Conservation (phyloP, 352 stramenopile species). For the Pythium plurisporium region DNA sequence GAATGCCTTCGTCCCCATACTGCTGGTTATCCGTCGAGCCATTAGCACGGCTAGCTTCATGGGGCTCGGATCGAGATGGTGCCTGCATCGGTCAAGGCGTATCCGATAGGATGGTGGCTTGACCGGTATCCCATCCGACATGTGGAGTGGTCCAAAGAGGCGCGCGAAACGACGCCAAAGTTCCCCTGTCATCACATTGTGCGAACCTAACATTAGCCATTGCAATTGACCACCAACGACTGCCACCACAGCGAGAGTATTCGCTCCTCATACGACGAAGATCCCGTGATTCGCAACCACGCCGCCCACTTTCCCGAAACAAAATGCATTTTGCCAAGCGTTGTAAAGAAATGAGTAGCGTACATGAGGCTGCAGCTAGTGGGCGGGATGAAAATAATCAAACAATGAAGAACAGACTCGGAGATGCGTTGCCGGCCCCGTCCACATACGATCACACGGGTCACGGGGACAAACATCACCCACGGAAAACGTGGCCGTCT, state of each 20-base stretch:
- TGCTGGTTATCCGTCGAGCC: too few species aligned
- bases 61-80: background rate
- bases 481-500: background rate
- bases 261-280: too few species aligned
- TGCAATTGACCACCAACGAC: too few species aligned
- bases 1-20: too few species aligned
- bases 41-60: background rate
- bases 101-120: background rate
- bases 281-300: too few species aligned
- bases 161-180: slow-evolving; percentile 25
- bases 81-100: background rate
- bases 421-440: background rate
- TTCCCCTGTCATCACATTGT: background rate
- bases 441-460: background rate
- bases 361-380: slow-evolving; percentile 4
- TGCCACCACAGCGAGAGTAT: too few species aligned
- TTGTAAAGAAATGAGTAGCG: background rate
- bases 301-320: too few species aligned
- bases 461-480: background rate
- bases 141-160: slow-evolving; percentile 5
- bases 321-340: slow-evolving; percentile 4
- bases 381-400: background rate
- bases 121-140: background rate
- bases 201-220: slow-evolving; percentile 13
- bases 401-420: slow-evolving; percentile 1